Evolutionary conservation across 129 eudicot species (phyloP).

Genomic region (Dittrichia graveolens): DNA sequence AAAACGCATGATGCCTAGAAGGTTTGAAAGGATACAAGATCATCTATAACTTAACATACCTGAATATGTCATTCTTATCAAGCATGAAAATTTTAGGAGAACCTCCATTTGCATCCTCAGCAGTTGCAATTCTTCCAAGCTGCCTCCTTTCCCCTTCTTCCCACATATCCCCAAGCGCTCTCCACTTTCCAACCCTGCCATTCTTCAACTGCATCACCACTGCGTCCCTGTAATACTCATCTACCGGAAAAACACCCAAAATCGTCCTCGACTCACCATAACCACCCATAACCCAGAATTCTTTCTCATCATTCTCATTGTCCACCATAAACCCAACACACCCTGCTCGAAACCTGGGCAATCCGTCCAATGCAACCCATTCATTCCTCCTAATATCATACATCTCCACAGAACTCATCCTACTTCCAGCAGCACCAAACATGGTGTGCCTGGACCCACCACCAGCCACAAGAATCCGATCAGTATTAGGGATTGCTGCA

Average conservation of each 20-base stretch:
- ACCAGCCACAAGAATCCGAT: slow-evolving; percentile 76
- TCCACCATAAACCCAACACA: slow-evolving; percentile 86
- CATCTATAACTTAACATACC: slow-evolving; percentile 42
- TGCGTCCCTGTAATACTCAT: slow-evolving; percentile 73
- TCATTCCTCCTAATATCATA: slow-evolving; percentile 73
- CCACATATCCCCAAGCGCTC: slow-evolving; percentile 92
- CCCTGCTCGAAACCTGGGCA: slow-evolving; percentile 85
- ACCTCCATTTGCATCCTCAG: slow-evolving; percentile 47
- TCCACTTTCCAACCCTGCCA: slow-evolving; percentile 72
- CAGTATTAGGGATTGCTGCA: slow-evolving; percentile 43
- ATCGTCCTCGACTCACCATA: slow-evolving; percentile 89
- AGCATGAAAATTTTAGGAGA: slow-evolving; percentile 74
- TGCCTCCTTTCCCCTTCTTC: slow-evolving; percentile 72
- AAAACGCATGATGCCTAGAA: not conserved
- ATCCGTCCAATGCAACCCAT: slow-evolving; percentile 75
- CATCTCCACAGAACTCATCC: slow-evolving; percentile 87
- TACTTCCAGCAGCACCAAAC: slow-evolving; percentile 91
- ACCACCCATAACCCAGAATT: slow-evolving; percentile 99
- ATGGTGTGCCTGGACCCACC: slow-evolving; percentile 88
- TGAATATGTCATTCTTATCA: slow-evolving; percentile 64
- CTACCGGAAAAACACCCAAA: slow-evolving; percentile 85
- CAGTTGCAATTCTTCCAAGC: slow-evolving; percentile 71
- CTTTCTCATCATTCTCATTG: slow-evolving; percentile 47
- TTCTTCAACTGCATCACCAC: slow-evolving; percentile 68
- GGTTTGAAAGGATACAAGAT: not conserved